Percentiles rank a stretch among this genome's conserved stretches.
phyloP scores from a whole-genome alignment of 1,139 yeast species.

The Ogataea hybrid region DNA sequence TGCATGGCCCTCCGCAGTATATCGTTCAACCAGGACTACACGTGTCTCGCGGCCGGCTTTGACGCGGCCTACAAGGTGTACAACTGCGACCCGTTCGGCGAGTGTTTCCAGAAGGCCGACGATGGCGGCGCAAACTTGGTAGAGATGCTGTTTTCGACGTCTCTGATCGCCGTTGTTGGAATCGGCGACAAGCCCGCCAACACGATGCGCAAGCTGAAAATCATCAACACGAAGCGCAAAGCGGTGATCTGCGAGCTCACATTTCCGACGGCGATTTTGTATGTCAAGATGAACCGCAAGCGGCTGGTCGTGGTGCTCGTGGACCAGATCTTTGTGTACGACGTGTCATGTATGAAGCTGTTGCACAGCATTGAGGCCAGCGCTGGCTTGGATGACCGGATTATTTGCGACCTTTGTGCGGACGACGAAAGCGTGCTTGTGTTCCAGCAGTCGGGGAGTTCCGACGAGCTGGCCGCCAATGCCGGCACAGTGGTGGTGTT shows the following conservation, averaged over 20 bases:
- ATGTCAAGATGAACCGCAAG: constrained; percentile 72
- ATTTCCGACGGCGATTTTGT: constrained; percentile 79
- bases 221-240: constrained; percentile 71
- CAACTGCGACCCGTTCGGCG: constrained; percentile 89
- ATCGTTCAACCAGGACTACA: constrained; percentile 86
- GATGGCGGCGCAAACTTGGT: constrained; percentile 68
- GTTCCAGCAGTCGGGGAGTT: constrained; percentile 36
- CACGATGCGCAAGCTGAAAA: constrained; percentile 78
- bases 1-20: constrained; percentile 34
- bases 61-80: constrained; percentile 77
- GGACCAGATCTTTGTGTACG: constrained; percentile 87
- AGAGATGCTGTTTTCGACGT: constrained; percentile 90
- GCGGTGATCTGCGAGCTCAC: constrained; percentile 72
- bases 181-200: constrained; percentile 77
- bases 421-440: constrained; percentile 50
- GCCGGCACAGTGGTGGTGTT: constrained; percentile 43
- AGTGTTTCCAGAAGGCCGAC: constrained; percentile 55
- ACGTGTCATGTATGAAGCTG: constrained; percentile 81
- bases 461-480: constrained; percentile 20
- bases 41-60: constrained; percentile 83
- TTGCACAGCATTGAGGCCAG: constrained; percentile 86
- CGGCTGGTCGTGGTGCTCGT: constrained; percentile 76
- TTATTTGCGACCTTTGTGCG: constrained; percentile 32
- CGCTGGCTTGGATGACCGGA: constrained; percentile 41
- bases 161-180: constrained; percentile 84